Percentiles rank a stretch among this genome's conserved stretches.
These are phyloP conservation scores for Neonectria hederae DNA, from an alignment of 2,329 filamentous ascomycete genomes.

Conservation along the genomic window DNA sequence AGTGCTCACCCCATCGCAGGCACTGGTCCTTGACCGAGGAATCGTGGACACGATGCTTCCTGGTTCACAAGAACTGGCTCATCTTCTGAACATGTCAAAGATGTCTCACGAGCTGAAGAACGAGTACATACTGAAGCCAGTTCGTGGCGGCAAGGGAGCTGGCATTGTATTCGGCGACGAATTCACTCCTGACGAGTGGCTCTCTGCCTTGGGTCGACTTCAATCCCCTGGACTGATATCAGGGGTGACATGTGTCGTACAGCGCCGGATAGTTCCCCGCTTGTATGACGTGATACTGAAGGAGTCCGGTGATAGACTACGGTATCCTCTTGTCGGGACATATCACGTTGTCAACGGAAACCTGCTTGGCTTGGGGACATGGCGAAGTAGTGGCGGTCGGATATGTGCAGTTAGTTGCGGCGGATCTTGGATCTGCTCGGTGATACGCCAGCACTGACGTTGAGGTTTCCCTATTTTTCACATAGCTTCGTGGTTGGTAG, in stretches of 20 bases:
- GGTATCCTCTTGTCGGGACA: constrained; percentile 47
- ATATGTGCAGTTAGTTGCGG: constrained; percentile 47
- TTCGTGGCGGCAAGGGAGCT: constrained; percentile 50
- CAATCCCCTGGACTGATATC: constrained; percentile 7
- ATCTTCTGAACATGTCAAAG: constrained; percentile 29
- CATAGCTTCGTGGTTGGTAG: too few relatives aligned
- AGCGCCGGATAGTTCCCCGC: constrained; percentile 43
- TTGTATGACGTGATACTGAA: constrained; percentile 47
- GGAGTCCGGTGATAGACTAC: constrained; percentile 33
- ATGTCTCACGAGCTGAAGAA: constrained; percentile 30
- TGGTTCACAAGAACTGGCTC: constrained; percentile 38
- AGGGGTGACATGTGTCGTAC: constrained; percentile 40
- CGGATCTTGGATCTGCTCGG: constrained; percentile 48
- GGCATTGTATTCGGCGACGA: constrained; percentile 54
- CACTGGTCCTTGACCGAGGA: constrained; percentile 36
- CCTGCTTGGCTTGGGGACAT: constrained; percentile 44
- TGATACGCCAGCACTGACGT: constrained; percentile 29
- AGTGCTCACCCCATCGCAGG: constrained; percentile 44
- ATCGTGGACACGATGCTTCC: constrained; percentile 49
- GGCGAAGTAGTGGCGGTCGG: constrained; percentile 44
- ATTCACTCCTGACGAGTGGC: constrained; percentile 44
- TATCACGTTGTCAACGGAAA: constrained; percentile 45
- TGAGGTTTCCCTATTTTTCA: too few relatives aligned
- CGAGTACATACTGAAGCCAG: constrained; percentile 50
- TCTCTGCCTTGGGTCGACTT: constrained; percentile 32